These are phyloP conservation scores for Auriscalpium orientale DNA, from an alignment of 768 basidiomycete species.

Conservation along the genomic window DNA sequence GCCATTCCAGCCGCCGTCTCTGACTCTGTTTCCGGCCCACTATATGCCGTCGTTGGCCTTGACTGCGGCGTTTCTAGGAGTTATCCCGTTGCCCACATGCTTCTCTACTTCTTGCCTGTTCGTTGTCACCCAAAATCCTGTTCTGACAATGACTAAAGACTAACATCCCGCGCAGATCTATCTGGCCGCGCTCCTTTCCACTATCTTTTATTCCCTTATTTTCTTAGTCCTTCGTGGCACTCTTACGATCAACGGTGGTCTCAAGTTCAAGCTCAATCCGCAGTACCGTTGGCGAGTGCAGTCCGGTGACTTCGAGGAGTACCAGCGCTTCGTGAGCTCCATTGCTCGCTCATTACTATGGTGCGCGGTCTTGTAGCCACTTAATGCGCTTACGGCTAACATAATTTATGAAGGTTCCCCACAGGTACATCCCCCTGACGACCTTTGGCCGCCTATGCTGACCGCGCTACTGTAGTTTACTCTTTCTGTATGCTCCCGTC, in stretches of 20 bases:
- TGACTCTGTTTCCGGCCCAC: conserved; percentile 27
- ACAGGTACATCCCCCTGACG: conserved; percentile 34
- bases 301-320: conserved; percentile 32
- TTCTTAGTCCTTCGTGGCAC: conserved; percentile 58
- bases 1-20: conserved; percentile 24
- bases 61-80: conserved; percentile 43
- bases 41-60: conserved; percentile 47
- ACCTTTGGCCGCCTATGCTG: not conserved
- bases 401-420: conserved; percentile 40
- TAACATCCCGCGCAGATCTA: conserved; percentile 38
- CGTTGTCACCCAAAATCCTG: conserved; percentile 9
- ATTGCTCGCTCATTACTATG: conserved; percentile 66
- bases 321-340: conserved; percentile 53
- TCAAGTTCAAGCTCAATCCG: conserved; percentile 43
- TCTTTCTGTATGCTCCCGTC: conserved; percentile 52
- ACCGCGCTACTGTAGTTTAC: conserved; percentile 37
- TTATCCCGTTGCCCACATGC: conserved; percentile 36
- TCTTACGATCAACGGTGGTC: conserved; percentile 40
- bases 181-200: conserved; percentile 46
- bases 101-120: conserved; percentile 60
- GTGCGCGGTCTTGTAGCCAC: conserved; percentile 29
- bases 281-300: conserved; percentile 34
- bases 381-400: too few relatives aligned
- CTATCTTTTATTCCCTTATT: conserved; percentile 49
- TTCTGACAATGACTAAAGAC: not conserved